phyloP scores from a whole-genome alignment of 805 yeast genomes.

The Saturnispora hagleri region DNA sequence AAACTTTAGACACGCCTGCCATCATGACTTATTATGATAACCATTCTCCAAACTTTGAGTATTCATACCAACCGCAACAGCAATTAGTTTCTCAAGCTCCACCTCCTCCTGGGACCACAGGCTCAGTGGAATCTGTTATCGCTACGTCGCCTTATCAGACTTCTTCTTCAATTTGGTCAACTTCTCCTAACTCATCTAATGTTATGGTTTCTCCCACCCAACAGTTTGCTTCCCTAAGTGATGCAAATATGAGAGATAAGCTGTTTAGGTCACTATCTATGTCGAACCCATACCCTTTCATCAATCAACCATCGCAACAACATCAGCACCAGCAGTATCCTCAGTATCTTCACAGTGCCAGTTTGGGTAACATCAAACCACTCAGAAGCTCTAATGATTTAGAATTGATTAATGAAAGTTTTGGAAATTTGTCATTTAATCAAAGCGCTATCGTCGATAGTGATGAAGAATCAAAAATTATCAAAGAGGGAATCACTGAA shows the following conservation, averaged over 20 bases:
- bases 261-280: slow-evolving; percentile 8
- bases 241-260: neutral
- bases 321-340: neutral
- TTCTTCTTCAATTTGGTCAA: slow-evolving; percentile 12
- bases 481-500: slow-evolving; percentile 16
- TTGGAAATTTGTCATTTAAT: neutral
- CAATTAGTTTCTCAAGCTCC: neutral
- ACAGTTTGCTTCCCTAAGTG: neutral
- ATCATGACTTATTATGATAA: neutral
- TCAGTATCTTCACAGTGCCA: neutral
- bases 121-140: slow-evolving; percentile 9
- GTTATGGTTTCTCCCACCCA: neutral
- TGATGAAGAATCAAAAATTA: slow-evolving; percentile 9
- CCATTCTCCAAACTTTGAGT: neutral
- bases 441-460: slow-evolving; percentile 15
- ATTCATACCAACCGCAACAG: neutral
- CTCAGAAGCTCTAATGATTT: neutral
- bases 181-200: neutral
- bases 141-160: slow-evolving; percentile 21
- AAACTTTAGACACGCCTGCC: neutral
- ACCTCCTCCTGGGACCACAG: slow-evolving; percentile 7
- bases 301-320: neutral
- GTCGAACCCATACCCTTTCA: neutral
- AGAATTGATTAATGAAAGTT: neutral
- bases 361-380: neutral